Evolutionary conservation across 2,329 filamentous ascomycete species (phyloP), one percentile per base, ranked within the genome.

Genomic region (Onygenales sp.): DNA sequence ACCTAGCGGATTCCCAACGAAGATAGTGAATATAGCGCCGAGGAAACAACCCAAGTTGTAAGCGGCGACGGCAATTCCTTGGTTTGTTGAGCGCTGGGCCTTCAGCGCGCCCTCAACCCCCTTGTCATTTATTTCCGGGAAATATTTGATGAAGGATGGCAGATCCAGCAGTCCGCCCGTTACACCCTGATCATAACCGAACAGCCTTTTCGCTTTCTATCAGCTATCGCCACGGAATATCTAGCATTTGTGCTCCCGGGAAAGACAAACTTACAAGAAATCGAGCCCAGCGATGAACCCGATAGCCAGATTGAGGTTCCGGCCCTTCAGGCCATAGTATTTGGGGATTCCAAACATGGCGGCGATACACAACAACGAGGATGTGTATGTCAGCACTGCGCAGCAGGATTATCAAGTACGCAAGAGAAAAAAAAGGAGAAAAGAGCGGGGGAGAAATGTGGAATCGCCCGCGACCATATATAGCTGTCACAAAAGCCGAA

Each of bases 141-240:
- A 75, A 47, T 67, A 66, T 43, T 64, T 67, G 43, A 65, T 61
- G 59, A 75, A 75, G 0, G 69, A 70, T 0, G 64, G 52, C 5
- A 75, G 63, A 6, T 69, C 72, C 50, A 76, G 63, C 3, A 76
- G 65, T 51, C 72, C 73, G 45, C 73, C 72, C 32, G 72, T 71
- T 5, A 75, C 72, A 64, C 71, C 72, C 60, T 65, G 67, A 56
- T 69, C 70, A 57, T 72, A 72, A 48, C 69, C 68, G 43, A 71
- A 71, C 1, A 72, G 63, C 56, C 46, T 50, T 36, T 49, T 51
- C 4, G 14, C 8, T 51, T 10, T 21, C 51, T 36, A 14, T 27
- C 21, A 27, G 21, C 21, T 27, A 27, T 27, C 21, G 3, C 1
- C 21, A 27, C 21, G 21, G 21, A 27, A 27, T 27, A 27, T 27